Evolutionary conservation across 306 rosid genomes (phyloP), one percentile per base, ranked within the genome.

Genomic region (Senna tora): DNA sequence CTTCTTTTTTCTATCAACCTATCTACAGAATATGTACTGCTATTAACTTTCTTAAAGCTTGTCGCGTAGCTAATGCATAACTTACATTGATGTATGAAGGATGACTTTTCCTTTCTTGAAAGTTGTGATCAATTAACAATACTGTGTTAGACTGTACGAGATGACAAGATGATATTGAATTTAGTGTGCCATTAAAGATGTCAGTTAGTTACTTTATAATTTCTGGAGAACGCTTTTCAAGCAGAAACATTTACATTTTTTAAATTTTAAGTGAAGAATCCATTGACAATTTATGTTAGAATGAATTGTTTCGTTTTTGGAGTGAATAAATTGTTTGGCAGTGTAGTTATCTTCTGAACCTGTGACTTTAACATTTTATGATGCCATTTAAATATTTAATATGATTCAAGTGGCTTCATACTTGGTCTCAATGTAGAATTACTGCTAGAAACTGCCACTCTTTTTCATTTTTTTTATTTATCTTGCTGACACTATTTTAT

Each of bases 91-190:
- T 42, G 38, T 54, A 25, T 38, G 34, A 49, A 72, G 50, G 58
- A 19, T 3, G 43, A 8, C 63, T 69, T 50, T 38, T 49, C 17
- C 38, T 51, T 33, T 49, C 9, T n/a, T 33, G 50, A 67, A 67
- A 41, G 66, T 55, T 38, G 1, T 63, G n/a, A 17, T 53, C 68
- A 43, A 41, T 67, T 41, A 75, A 65, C 28, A 51, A 65, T 50
- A 59, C 72, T 36, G 2, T 76, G 54, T 72, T 76, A 63, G 62
- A 65, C 9, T 30, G 65, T 36, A 20, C 36, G 52, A 41, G 46
- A 49, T 71, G 45, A 49, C 9, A 28, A 22, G 21, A 2, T 15
- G 8, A 28, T 28, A 53, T 42, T 71, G 45, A 30, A 41, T 51
- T 59, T 73, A 51, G 17, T 42, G 36, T 73, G 22, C 60, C 36